Evolutionary conservation across 2,329 filamentous ascomycete species (phyloP).

Genomic region (Epichloe bromicola): DNA sequence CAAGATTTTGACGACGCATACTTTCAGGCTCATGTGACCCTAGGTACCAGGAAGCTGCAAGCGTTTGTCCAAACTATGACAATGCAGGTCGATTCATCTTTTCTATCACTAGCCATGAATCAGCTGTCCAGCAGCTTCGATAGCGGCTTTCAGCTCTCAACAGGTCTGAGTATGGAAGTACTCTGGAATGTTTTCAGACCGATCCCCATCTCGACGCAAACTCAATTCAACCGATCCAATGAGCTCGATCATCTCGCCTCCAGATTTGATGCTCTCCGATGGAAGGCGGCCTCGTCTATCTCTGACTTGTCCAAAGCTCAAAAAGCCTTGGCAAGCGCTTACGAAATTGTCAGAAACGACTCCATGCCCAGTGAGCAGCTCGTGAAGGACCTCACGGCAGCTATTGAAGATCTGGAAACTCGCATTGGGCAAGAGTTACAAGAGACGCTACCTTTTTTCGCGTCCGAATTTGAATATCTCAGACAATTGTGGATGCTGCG

Average conservation of each 20-base stretch:
- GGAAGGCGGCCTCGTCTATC: conserved; percentile 41
- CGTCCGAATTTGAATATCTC: conserved; percentile 42
- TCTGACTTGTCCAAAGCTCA: conserved; percentile 39
- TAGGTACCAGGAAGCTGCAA: conserved; percentile 33
- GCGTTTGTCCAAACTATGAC: conserved; percentile 15
- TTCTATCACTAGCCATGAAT: conserved; percentile 27
- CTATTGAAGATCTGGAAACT: conserved; percentile 39
- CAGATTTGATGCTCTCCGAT: conserved; percentile 48
- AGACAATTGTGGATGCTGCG: conserved; percentile 38
- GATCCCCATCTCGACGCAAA: conserved; percentile 33
- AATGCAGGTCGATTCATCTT: conserved; percentile 17
- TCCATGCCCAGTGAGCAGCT: conserved; percentile 31
- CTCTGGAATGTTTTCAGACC: conserved; percentile 67
- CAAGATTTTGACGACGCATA: conserved; percentile 44
- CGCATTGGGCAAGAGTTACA: conserved; percentile 28
- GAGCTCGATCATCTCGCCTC: conserved; percentile 42
- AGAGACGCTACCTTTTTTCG: conserved; percentile 35
- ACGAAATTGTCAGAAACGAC: conserved; percentile 35
- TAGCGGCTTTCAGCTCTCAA: conserved; percentile 57
- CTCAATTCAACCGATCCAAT: conserved; percentile 31
- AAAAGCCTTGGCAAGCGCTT: conserved; percentile 41
- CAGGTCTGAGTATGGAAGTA: conserved; percentile 66
- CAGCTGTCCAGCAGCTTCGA: conserved; percentile 46
- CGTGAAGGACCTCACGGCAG: conserved; percentile 33
- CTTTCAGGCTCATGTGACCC: conserved; percentile 49